A percentile compares a stretch with the other conserved stretches of the same genome.
phyloP scores from a whole-genome alignment of 129 eudicot genomes.

The Pseudognaphalium luteoalbum region DNA sequence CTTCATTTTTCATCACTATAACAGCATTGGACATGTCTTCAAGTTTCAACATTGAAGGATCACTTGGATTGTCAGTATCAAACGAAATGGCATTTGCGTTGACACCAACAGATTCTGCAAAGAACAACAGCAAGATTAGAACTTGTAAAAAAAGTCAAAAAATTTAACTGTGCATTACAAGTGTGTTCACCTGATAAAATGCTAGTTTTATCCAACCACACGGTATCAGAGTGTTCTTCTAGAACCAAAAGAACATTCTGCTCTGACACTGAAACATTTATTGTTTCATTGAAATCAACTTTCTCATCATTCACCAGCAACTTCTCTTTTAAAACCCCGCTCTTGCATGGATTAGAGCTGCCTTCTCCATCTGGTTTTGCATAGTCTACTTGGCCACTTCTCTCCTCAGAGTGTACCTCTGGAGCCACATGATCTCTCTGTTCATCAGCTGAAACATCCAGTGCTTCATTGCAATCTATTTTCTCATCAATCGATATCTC shows the following conservation, averaged over 20 bases:
- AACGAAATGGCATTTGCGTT: slow-evolving; percentile 8
- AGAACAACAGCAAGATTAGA: not conserved
- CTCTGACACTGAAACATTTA: not conserved
- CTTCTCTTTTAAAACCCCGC: not conserved
- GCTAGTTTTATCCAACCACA: not conserved
- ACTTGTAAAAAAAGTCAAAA: not conserved
- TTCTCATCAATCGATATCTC: slow-evolving; percentile 4
- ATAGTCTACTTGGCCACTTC: not conserved
- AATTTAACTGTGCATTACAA: not conserved
- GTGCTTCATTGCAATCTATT: not conserved
- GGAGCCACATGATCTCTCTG: not conserved
- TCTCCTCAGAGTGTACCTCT: not conserved
- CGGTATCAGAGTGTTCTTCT: slow-evolving; percentile 20
- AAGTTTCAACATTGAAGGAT: not conserved
- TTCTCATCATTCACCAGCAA: slow-evolving; percentile 6
- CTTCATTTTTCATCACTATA: slow-evolving; percentile 11
- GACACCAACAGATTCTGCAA: slow-evolving; percentile 14
- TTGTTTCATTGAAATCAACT: not conserved
- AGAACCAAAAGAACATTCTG: slow-evolving; percentile 1
- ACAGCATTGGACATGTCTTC: not conserved
- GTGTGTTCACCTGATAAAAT: slow-evolving; percentile 6
- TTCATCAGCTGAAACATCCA: not conserved
- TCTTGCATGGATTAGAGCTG: not conserved
- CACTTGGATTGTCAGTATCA: not conserved
- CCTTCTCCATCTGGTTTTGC: slow-evolving; percentile 6